Conservation (phyloP, 768 basidiomycete species). For the Megacollybia marginata region DNA sequence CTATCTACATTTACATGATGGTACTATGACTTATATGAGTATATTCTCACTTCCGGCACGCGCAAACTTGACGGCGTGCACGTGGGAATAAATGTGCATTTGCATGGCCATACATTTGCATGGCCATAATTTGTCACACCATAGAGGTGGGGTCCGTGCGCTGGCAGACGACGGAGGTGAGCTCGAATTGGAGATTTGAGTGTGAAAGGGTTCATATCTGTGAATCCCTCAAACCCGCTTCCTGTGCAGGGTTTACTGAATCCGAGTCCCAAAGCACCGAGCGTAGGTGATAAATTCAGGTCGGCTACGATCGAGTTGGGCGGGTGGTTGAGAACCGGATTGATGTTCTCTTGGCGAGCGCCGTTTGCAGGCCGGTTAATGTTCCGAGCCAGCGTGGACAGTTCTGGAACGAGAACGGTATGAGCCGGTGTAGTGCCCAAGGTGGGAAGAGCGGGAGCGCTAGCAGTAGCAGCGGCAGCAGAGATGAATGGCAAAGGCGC, state of each 20-base stretch:
- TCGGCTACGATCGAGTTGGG: no score
- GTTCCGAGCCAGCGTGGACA: constrained; percentile 10
- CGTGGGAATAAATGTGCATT: no score
- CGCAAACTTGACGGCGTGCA: no score
- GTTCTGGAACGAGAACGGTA: no score
- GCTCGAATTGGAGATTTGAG: constrained; percentile 47
- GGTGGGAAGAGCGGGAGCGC: constrained; percentile 3
- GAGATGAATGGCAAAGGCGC: constrained; percentile 32
- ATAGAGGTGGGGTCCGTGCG: neutral
- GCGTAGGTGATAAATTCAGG: constrained; percentile 4
- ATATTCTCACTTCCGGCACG: no score
- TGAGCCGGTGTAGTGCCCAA: constrained; percentile 46
- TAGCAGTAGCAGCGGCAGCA: constrained; percentile 10
- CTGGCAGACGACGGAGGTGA: neutral
- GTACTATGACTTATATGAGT: no score
- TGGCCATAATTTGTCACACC: no score
- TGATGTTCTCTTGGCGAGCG: constrained; percentile 68
- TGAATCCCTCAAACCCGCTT: no score
- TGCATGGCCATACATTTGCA: no score
- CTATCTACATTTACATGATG: no score
- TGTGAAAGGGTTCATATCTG: constrained; percentile 77
- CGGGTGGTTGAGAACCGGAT: constrained; percentile 68
- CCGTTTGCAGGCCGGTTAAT: constrained; percentile 9
- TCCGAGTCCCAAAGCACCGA: constrained; percentile 8
- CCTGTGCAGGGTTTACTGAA: constrained; percentile 24